Percentiles rank a stretch among this genome's conserved stretches.
These are phyloP conservation scores for Anastatica hierochuntica DNA, from an alignment of 345 rosid genomes.

Conservation along the genomic window DNA sequence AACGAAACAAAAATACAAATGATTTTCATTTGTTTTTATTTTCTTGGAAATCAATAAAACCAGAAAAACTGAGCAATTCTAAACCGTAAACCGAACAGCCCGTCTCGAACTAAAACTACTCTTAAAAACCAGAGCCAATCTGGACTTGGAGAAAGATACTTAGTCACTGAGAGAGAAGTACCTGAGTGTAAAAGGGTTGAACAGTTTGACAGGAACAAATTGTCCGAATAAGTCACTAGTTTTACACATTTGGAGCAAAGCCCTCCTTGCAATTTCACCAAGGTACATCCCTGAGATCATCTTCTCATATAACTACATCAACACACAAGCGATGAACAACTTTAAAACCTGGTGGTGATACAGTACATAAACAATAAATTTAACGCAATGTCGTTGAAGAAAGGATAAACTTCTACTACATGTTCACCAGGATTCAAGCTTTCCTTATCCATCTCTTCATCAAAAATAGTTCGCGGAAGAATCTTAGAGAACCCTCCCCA, in stretches of 20 bases:
- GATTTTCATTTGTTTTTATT: background rate
- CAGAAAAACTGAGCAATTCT: background rate
- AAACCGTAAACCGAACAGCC: background rate
- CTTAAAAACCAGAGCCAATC: background rate
- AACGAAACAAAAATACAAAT: background rate
- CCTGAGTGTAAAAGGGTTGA: conserved; percentile 45
- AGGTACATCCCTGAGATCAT: conserved; percentile 91
- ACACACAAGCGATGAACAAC: conserved; percentile 10
- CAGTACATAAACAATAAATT: background rate
- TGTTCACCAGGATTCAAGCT: conserved; percentile 82
- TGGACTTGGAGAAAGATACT: background rate
- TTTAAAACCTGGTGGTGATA: background rate
- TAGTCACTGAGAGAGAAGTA: conserved; percentile 14
- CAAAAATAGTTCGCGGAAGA: conserved; percentile 59
- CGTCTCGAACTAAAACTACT: background rate
- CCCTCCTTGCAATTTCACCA: conserved; percentile 77
- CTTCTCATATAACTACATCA: conserved; percentile 84
- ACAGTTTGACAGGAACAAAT: conserved; percentile 34
- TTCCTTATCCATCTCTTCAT: conserved; percentile 64
- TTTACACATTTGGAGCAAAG: conserved; percentile 46
- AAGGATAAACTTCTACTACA: conserved; percentile 34
- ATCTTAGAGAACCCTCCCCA: conserved; percentile 82
- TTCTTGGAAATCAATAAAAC: background rate
- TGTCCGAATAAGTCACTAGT: conserved; percentile 49
- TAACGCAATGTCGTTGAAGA: too few species aligned